phyloP scores from a whole-genome alignment of 1,284 basidiomycete genomes.

The Peniophora sp. region DNA sequence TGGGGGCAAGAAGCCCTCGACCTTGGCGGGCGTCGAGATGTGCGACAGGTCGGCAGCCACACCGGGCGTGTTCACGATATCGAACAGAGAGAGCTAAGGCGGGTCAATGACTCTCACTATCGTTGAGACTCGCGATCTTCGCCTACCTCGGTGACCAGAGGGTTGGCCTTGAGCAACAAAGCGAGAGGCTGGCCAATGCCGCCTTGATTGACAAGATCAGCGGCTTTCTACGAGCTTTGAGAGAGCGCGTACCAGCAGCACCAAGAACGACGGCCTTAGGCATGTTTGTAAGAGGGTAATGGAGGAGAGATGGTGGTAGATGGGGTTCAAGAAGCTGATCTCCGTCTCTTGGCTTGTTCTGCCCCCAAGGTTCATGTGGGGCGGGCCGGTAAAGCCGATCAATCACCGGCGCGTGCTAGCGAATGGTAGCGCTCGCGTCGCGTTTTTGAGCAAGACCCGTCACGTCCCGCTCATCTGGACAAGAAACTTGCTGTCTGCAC shows the following conservation, averaged over 20 bases:
- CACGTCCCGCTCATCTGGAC: too few relatives aligned
- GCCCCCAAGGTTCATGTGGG: too few relatives aligned
- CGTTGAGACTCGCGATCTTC: background rate
- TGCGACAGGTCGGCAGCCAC: slow-evolving; percentile 94
- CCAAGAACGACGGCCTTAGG: slow-evolving; percentile 92
- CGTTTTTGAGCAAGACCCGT: background rate
- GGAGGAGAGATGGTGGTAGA: slow-evolving; percentile 14
- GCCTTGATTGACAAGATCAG: slow-evolving; percentile 33
- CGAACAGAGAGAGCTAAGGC: slow-evolving; percentile 75
- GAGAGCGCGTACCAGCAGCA: slow-evolving; percentile 61
- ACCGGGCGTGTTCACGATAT: slow-evolving; percentile 96
- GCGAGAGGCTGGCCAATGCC: slow-evolving; percentile 93
- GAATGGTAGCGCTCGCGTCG: too few relatives aligned
- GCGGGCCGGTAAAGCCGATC: too few relatives aligned
- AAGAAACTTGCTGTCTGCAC: too few relatives aligned
- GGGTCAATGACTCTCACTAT: background rate
- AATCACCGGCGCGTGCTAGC: too few relatives aligned
- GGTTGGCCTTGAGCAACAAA: slow-evolving; percentile 83
- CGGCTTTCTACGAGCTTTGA: slow-evolving; percentile 2
- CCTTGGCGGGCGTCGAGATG: slow-evolving; percentile 74
- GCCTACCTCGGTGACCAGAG: slow-evolving; percentile 67
- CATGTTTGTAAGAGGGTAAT: slow-evolving; percentile 40
- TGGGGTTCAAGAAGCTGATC: slow-evolving; percentile 6
- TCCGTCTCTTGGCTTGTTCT: background rate
- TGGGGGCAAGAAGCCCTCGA: slow-evolving; percentile 67